Base-by-base conservation (phyloP, 306 rosid species). In the Rosa rugosa region DNA sequence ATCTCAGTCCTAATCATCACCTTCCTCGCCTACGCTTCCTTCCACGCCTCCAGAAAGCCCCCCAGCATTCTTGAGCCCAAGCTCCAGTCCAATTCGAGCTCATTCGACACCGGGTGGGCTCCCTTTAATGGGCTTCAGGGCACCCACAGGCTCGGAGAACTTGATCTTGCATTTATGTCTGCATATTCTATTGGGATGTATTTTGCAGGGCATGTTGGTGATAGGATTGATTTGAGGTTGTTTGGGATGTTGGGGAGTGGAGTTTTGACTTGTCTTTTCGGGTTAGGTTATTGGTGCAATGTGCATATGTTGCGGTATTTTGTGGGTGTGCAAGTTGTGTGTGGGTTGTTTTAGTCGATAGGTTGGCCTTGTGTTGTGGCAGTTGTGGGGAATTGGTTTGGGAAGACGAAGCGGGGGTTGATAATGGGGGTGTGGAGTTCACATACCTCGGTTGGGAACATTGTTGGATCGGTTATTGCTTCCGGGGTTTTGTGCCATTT, bases 321-420 rank as follows among this genome's bases (percentile, higher is more conserved):
- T 75, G 18, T 93, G 66, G 82, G 59, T 70, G 96, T 93, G 81
- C 99, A 96, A 86, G 76, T 91, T 77, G 71, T 90, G 50, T 90
- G 98, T 81, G 98, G 99, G 40, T 79, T 96, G 57, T 87, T 96
- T 90, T 96, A 96, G 85, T 93, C 99, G 12, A 91, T 96, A 82
- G 98, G 98, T 75, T 96, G 99, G 98, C 99, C 98, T 75, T 96
- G 96, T 87, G 99, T 91, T 83, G 97, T 94, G 73, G 92, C 97
- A 31, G 73, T 94, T 70, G 93, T 92, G 45, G 97, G 98, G 56
- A 91, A 90, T 79, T 94, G 98, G 98, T 86, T 83, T 66, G 96
- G 93, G 73, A 93, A 86, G 80, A 86, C 84, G 1, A 90, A 90
- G 89, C 86, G 98, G 87, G 98, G 98, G 5, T 88, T 94, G 85